Evolutionary conservation across 371 early-diverging fungal species (phyloP), one percentile per base, ranked within the genome.

Genomic region (Mucor lusitanicus): DNA sequence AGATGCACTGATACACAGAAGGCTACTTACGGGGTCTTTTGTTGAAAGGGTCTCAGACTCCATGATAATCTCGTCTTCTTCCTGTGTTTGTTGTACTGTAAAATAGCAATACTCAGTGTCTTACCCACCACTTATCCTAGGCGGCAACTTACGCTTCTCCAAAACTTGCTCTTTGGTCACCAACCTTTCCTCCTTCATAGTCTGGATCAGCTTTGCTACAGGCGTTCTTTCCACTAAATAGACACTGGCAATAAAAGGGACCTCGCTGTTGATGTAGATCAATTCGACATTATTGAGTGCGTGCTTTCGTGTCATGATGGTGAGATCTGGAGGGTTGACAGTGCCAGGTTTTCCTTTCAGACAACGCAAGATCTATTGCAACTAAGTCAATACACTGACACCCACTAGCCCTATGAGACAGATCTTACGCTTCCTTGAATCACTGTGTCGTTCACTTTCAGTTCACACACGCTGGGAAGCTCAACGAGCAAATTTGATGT

Each of bases 261-360:
- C 76, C 2, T 76, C 64, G 0, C 84, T 82, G 68, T 85, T 85
- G n/a, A 81, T 85, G 72, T 88, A 90, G 1, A 83, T 70, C 8
- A 90, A 70, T 58, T 90, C 87, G 9, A 88, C 65, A n/a, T 63
- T 76, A 61, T 90, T 88, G 23, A 58, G 57, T 0, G 64, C 42
- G 0, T 72, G 62, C 15, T 80, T 63, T 28, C 67, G 63, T 46
- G 75, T 76, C 46, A 86, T 77, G 5, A 65, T 54, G 2, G 89
- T 86, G 27, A 90, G 72, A 65, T 90, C 85, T 3, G 85, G 81
- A 3, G 90, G 88, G 44, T 84, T 71, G 0, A 88, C 88, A 3
- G 89, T 88, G 0, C 88, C 86, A n/a, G 87, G 87, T 56, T 76
- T 85, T 33, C 83, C 85, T 61, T 86, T 89, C 50, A 86, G 61